These are phyloP conservation scores for Ustilago nuda DNA, from an alignment of 1,284 basidiomycete species.

Conservation along the genomic window DNA sequence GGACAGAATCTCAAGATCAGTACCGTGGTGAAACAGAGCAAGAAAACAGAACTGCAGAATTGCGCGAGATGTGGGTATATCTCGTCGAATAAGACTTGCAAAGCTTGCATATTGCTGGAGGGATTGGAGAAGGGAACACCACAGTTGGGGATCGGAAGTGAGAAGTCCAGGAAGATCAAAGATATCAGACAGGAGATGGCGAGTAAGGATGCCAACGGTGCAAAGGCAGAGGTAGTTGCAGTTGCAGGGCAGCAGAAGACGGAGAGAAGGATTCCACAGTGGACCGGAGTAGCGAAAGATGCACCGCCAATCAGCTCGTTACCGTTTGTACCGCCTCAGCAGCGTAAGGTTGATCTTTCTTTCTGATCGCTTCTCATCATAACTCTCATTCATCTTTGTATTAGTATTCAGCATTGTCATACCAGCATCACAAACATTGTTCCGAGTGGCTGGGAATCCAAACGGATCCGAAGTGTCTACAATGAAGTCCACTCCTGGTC, in stretches of 20 bases:
- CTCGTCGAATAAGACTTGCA: slow-evolving; percentile 66
- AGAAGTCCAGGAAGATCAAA: slow-evolving; percentile 53
- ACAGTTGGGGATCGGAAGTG: slow-evolving; percentile 61
- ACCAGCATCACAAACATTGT: background rate
- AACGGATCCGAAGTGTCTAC: slow-evolving; percentile 10
- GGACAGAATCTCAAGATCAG: slow-evolving; percentile 62
- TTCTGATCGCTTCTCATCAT: slow-evolving; percentile 17
- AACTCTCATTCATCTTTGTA: slow-evolving; percentile 17
- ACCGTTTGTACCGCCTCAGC: slow-evolving; percentile 28
- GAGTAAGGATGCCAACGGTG: slow-evolving; percentile 2
- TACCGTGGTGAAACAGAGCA: slow-evolving; percentile 49
- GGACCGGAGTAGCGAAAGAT: slow-evolving; percentile 49
- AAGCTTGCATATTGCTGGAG: slow-evolving; percentile 68
- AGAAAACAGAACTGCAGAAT: slow-evolving; percentile 56
- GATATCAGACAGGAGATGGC: slow-evolving; percentile 33
- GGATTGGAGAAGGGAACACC: slow-evolving; percentile 66
- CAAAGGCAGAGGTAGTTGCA: background rate
- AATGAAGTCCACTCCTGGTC: slow-evolving; percentile 17
- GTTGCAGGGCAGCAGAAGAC: background rate
- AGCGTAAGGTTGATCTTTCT: slow-evolving; percentile 22
- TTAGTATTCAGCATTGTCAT: slow-evolving; percentile 22
- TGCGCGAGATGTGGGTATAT: slow-evolving; percentile 68
- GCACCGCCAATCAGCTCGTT: slow-evolving; percentile 33
- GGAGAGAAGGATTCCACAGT: slow-evolving; percentile 56
- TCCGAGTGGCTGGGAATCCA: background rate